These are phyloP conservation scores for Fusarium concolor DNA, from an alignment of 2,329 filamentous ascomycete species.

Conservation along the genomic window DNA sequence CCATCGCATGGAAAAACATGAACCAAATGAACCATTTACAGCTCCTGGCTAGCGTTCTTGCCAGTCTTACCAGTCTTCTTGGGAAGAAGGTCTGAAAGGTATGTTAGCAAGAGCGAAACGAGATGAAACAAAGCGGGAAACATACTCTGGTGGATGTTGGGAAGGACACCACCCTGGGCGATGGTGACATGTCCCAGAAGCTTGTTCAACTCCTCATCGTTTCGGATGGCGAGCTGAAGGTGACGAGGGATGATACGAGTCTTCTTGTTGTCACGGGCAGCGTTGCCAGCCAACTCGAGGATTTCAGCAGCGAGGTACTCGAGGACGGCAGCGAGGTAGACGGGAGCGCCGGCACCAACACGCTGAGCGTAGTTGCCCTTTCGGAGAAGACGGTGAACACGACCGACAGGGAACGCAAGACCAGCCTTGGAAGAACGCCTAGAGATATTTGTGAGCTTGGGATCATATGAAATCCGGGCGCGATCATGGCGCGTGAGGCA, in stretches of 20 bases:
- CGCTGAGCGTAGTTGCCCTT: slow-evolving; percentile 99
- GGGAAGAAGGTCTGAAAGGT: slow-evolving; percentile 84
- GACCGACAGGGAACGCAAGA: slow-evolving; percentile 98
- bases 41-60: slow-evolving; percentile 93
- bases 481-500: slow-evolving; percentile 16
- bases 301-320: slow-evolving; percentile 99
- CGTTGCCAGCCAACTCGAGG: slow-evolving; percentile 98
- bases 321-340: slow-evolving; percentile 96
- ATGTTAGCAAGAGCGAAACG: slow-evolving; percentile 52
- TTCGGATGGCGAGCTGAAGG: slow-evolving; percentile 98
- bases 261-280: slow-evolving; percentile 99
- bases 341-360: slow-evolving; percentile 97
- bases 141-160: slow-evolving; percentile 97
- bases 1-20: slow-evolving; percentile 66
- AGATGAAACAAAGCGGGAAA: slow-evolving; percentile 40
- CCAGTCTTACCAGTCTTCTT: slow-evolving; percentile 98
- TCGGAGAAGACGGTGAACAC: slow-evolving; percentile 98
- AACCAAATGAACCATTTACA: slow-evolving; percentile 72
- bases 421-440: slow-evolving; percentile 99
- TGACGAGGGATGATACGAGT: slow-evolving; percentile 99
- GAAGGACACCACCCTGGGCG: slow-evolving; percentile 95
- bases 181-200: slow-evolving; percentile 96
- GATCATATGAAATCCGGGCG: neutral
- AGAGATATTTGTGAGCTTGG: slow-evolving; percentile 18
- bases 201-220: slow-evolving; percentile 99